Evolutionary conservation across 2,329 filamentous ascomycete species (phyloP).

Genomic region (Aschersonia sp.): DNA sequence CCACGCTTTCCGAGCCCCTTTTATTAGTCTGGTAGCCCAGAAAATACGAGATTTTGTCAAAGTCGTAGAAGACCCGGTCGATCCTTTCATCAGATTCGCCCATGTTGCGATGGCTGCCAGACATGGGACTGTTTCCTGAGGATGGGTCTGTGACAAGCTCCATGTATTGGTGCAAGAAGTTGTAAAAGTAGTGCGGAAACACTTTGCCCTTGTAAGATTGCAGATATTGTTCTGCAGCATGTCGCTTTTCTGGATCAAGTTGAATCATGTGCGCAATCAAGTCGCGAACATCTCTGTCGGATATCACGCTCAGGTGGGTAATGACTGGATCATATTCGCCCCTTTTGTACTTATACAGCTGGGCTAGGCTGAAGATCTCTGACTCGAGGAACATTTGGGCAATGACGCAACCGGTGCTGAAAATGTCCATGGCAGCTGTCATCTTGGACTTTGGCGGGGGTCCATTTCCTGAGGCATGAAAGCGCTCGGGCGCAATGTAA

Average conservation of each 20-base stretch:
- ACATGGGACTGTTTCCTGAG: slow-evolving; percentile 59
- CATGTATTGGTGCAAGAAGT: slow-evolving; percentile 96
- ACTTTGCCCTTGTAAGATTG: slow-evolving; percentile 85
- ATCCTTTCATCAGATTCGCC: slow-evolving; percentile 89
- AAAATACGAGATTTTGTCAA: slow-evolving; percentile 95
- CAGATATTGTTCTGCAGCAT: slow-evolving; percentile 86
- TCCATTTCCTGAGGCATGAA: slow-evolving; percentile 56
- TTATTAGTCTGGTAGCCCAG: slow-evolving; percentile 56
- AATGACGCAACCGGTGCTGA: slow-evolving; percentile 92
- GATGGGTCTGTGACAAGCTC: slow-evolving; percentile 84
- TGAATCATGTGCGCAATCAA: slow-evolving; percentile 95
- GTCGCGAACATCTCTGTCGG: slow-evolving; percentile 73
- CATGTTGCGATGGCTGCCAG: slow-evolving; percentile 52
- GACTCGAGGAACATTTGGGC: slow-evolving; percentile 91
- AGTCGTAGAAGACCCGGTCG: slow-evolving; percentile 82
- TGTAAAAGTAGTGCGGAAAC: slow-evolving; percentile 95
- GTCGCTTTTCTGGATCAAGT: slow-evolving; percentile 78
- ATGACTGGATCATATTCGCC: slow-evolving; percentile 83
- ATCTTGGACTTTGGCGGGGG: slow-evolving; percentile 44
- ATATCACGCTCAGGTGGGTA: slow-evolving; percentile 69
- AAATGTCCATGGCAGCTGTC: slow-evolving; percentile 96
- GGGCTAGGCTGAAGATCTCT: slow-evolving; percentile 93
- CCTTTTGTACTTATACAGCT: slow-evolving; percentile 85
- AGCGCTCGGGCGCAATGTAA: slow-evolving; percentile 88
- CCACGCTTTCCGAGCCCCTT: slow-evolving; percentile 13